phyloP scores from a whole-genome alignment of 1,139 yeast species.

The Taphrina betulina region DNA sequence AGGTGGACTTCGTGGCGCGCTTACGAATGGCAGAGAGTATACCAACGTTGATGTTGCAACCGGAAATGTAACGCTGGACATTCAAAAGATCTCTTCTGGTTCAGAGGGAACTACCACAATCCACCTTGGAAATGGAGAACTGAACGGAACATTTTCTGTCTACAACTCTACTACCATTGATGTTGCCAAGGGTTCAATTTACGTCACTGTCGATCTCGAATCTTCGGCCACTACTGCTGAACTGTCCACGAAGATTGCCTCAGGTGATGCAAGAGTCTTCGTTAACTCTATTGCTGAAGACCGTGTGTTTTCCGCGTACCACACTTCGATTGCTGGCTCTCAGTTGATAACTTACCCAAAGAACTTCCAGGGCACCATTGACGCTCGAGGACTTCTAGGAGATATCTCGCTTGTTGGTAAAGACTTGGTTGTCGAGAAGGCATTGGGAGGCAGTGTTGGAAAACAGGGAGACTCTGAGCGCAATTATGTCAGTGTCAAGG shows the following conservation, averaged over 20 bases:
- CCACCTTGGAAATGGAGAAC: conserved; percentile 20
- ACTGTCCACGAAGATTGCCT: conserved; percentile 29
- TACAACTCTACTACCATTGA: conserved; percentile 30
- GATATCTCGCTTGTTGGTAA: conserved; percentile 28
- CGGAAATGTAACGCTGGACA: conserved; percentile 23
- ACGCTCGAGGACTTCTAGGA: conserved; percentile 28
- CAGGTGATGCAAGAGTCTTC: conserved; percentile 29
- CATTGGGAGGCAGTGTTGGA: conserved; percentile 26
- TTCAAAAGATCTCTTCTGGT: conserved; percentile 24
- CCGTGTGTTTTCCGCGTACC: conserved; percentile 13
- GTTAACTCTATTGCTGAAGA: conserved; percentile 23
- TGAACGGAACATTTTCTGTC: conserved; percentile 24
- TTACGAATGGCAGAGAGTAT: conserved; percentile 15
- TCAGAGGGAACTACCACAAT: conserved; percentile 16
- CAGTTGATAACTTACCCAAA: conserved; percentile 25
- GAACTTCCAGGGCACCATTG: conserved; percentile 29
- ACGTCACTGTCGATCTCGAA: conserved; percentile 11
- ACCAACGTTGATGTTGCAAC: conserved; percentile 20
- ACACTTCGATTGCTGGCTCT: conserved; percentile 25
- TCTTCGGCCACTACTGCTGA: conserved; percentile 8
- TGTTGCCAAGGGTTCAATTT: conserved; percentile 28
- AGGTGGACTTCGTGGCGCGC: conserved; percentile 21
- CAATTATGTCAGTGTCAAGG: conserved; percentile 24
- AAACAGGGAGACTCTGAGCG: conserved; percentile 25
- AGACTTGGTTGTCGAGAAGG: conserved; percentile 21